A percentile compares a stretch with the other conserved stretches of the same genome.
Evolutionary conservation across 108 stramenopile species (phyloP).

Genomic region (Mayamaea pseudoterrestris): DNA sequence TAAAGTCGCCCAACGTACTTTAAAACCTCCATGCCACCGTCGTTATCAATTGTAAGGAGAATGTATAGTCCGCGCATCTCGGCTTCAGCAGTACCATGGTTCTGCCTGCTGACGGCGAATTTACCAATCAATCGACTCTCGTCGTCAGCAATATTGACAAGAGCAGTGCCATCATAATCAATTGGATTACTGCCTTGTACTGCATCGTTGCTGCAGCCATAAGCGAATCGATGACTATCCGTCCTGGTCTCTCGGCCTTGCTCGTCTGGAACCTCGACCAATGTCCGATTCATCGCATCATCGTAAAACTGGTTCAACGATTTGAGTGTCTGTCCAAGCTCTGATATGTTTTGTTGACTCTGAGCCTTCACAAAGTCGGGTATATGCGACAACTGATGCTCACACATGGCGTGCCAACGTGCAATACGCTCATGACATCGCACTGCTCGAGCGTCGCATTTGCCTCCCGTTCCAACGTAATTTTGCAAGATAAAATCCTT

Average conservation of each 20-base stretch:
- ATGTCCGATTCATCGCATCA: slow-evolving; percentile 57
- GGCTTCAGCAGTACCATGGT: slow-evolving; percentile 75
- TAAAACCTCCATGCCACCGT: slow-evolving; percentile 87
- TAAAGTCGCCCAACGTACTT: slow-evolving; percentile 70
- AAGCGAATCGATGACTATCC: slow-evolving; percentile 8
- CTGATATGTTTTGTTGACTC: slow-evolving; percentile 81
- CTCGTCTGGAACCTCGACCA: slow-evolving; percentile 38
- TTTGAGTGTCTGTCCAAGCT: slow-evolving; percentile 84
- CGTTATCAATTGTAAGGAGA: slow-evolving; percentile 74
- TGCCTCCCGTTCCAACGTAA: slow-evolving; percentile 78
- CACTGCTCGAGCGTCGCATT: slow-evolving; percentile 66
- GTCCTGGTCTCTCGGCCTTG: slow-evolving; percentile 18
- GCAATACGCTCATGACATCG: slow-evolving; percentile 85
- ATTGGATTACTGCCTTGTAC: slow-evolving; percentile 52
- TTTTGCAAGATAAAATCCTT: slow-evolving; percentile 87
- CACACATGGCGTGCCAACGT: slow-evolving; percentile 82
- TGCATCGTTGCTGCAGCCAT: slow-evolving; percentile 50
- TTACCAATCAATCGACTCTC: slow-evolving; percentile 50
- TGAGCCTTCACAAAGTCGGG: slow-evolving; percentile 70
- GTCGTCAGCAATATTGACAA: slow-evolving; percentile 31
- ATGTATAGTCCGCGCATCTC: slow-evolving; percentile 83
- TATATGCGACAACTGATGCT: slow-evolving; percentile 80
- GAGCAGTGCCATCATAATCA: slow-evolving; percentile 57
- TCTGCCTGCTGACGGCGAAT: slow-evolving; percentile 15
- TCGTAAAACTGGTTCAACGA: slow-evolving; percentile 78